Base-by-base conservation (phyloP, 2,329 filamentous ascomycete genomes). In the Calonectria crousiana region DNA sequence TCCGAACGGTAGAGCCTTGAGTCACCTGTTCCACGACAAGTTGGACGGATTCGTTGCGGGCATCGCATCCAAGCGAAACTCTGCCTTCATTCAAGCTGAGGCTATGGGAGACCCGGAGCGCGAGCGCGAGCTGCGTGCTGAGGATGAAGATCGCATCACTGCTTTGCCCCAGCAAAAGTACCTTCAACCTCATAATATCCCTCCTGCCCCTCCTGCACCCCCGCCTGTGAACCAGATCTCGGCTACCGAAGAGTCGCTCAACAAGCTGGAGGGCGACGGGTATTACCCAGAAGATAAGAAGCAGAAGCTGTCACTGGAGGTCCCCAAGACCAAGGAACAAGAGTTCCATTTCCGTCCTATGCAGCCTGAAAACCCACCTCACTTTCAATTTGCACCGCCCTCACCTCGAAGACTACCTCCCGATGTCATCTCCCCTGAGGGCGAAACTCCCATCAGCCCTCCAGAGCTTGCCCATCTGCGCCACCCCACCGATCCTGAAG, bases 1-100 rank as follows among this genome's bases (percentile, higher is more conserved):
- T 1, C 78, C 78, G 16, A 72, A 78, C 9, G 79, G 78, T n/a
- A 84, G 93, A 80, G 93, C 93, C 4, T 88, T 96, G 71, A 95
- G 93, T 79, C 93, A 93, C 78, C 87, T 93, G 79, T 93, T 98
- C 78, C 94, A 97, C 82, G 95, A 97, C 84, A 95, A 94, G 83
- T 91, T 98, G 71, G 95, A 98, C 83, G 94, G 94, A 26, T 95
- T 96, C 71, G 95, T 98, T 49, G 94, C 96, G 34, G 95, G 94
- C 56, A 95, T 98, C 71, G 95, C 95, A 5, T 94, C 93, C 67
- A 97, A 98, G 83, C 92, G 95, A 69, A 95, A 95, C 86, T 97
- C 95, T 6, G 93, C 94, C 2, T 86, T 96, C 56, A 97, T 98
- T 75, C 90, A 92, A 76, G 93, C 95, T 73, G 95, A 96, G 85